Percentiles rank a stretch among this genome's conserved stretches.
These are phyloP conservation scores for Styphnolobium japonicum DNA, from an alignment of 306 rosid genomes.

Conservation along the genomic window DNA sequence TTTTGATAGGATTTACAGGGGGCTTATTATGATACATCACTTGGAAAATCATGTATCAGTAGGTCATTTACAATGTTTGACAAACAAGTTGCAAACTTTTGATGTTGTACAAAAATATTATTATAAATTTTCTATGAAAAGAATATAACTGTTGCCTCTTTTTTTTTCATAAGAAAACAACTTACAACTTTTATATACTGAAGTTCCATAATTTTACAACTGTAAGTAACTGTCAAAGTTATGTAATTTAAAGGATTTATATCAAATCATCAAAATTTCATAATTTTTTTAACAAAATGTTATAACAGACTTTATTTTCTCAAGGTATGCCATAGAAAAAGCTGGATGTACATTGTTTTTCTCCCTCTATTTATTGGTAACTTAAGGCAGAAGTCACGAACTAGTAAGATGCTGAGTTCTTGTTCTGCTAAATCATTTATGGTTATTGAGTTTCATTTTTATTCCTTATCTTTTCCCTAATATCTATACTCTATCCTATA, in stretches of 20 bases:
- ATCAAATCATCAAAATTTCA: neutral
- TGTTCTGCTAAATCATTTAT: neutral
- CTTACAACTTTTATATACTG: neutral
- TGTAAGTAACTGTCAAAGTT: neutral
- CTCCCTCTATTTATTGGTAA: neutral
- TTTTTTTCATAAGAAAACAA: neutral
- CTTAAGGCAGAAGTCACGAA: neutral
- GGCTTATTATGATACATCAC: neutral
- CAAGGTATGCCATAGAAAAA: neutral
- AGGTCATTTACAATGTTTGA: neutral
- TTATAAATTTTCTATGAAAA: neutral
- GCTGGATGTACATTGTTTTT: neutral
- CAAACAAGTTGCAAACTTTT: neutral
- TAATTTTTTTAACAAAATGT: neutral
- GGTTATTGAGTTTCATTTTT: neutral
- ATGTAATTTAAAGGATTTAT: neutral
- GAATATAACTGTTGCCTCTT: too few relatives aligned
- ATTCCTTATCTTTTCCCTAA: neutral
- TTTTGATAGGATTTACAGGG: too few relatives aligned
- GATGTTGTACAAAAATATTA: neutral
- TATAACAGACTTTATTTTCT: neutral
- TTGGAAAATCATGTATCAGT: neutral
- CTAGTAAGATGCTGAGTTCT: neutral
- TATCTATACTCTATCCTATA: neutral
- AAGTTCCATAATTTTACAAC: neutral